Evolutionary conservation across 139 green algal genomes (phyloP).

Genomic region (Spirogloea muscicola): DNA sequence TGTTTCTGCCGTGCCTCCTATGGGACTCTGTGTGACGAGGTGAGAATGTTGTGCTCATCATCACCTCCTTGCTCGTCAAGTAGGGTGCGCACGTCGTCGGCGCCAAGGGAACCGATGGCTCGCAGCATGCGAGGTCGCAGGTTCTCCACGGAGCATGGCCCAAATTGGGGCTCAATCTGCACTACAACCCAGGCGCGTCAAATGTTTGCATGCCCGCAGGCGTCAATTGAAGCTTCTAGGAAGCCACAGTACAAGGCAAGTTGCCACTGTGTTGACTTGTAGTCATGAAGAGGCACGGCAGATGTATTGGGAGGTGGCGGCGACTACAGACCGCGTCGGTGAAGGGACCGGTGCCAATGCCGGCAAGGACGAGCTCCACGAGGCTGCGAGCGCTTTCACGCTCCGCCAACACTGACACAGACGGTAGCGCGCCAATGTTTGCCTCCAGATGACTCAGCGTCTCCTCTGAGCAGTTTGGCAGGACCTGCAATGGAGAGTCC

Average conservation of each 20-base stretch:
- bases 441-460: constrained; percentile 30
- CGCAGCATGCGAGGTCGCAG: constrained; percentile 8
- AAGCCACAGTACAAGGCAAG: background rate
- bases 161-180: constrained; percentile 17
- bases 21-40: too few relatives aligned
- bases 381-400: constrained; percentile 1
- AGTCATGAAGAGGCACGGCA: background rate
- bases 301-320: background rate
- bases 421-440: constrained; percentile 29
- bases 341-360: background rate
- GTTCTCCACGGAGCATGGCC: constrained; percentile 15
- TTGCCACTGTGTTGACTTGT: background rate
- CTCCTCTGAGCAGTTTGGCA: constrained; percentile 45
- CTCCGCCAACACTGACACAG: constrained; percentile 39
- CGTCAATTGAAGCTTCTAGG: background rate
- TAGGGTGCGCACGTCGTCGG: constrained; percentile 2
- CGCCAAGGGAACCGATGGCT: constrained; percentile 17
- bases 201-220: background rate
- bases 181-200: background rate
- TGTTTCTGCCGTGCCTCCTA: too few relatives aligned
- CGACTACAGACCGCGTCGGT: background rate
- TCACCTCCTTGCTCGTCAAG: constrained; percentile 26
- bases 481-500: too few relatives aligned
- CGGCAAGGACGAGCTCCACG: background rate
- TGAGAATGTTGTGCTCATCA: too few relatives aligned